phyloP scores from a whole-genome alignment of 352 stramenopile species.

The Phytophthora europaea region DNA sequence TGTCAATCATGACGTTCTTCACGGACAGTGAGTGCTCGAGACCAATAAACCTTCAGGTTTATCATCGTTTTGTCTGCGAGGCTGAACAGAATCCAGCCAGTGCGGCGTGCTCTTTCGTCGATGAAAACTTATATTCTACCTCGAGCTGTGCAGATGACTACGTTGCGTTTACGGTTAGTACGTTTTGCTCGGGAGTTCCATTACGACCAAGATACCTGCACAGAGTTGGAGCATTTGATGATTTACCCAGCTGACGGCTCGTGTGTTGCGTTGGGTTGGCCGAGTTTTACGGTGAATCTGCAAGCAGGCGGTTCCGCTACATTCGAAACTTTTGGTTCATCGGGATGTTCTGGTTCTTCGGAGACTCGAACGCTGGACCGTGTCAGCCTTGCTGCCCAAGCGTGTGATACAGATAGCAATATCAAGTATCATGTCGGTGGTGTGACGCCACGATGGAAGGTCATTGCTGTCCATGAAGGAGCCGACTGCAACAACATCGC shows the following conservation, averaged over 20 bases:
- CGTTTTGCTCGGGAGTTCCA: background rate
- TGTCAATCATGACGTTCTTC: conserved; percentile 14
- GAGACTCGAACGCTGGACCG: conserved; percentile 6
- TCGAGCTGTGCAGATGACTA: conserved; percentile 2
- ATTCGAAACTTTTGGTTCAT: background rate
- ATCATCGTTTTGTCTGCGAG: background rate
- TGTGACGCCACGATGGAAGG: conserved; percentile 10
- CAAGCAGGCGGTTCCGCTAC: background rate
- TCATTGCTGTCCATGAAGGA: conserved; percentile 1
- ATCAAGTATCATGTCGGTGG: conserved; percentile 7
- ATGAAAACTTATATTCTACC: background rate
- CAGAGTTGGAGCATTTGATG: conserved; percentile 12
- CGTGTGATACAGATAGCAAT: background rate
- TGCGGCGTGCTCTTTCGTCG: background rate
- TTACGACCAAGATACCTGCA: background rate
- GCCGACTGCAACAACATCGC: background rate
- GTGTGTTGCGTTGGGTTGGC: conserved; percentile 6
- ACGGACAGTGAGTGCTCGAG: conserved; percentile 3
- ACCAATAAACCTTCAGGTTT: background rate
- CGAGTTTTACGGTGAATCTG: background rate
- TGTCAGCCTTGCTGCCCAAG: background rate
- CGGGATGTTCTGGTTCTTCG: background rate
- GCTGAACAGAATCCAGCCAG: background rate
- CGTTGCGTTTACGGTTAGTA: conserved; percentile 3
- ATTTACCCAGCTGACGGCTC: conserved; percentile 10